Evolutionary conservation across 192 early-diverging fungal species (phyloP), one percentile per base, ranked within the genome.

Genomic region (Dispira simplex): DNA sequence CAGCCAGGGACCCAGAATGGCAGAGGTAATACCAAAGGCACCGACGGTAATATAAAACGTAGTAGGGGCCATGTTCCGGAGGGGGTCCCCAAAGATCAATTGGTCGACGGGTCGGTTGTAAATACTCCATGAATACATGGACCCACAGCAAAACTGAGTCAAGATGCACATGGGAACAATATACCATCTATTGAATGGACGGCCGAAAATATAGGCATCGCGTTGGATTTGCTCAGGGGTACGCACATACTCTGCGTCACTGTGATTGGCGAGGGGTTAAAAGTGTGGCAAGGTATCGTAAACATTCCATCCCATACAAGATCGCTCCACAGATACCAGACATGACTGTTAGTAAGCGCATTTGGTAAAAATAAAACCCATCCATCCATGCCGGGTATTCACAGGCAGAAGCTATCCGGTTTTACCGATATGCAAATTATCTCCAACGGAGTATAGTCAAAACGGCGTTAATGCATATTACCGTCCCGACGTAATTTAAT

Each of bases 1-100:
- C 57, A 90, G 75, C 88, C 88, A 90, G 0, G 88, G 88, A 9
- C 88, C 88, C 54, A 85, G 77, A n/a, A 82, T 46, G 21, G 86
- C 85, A 32, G 84, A 81, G 10, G 85, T 80, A 28, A 75, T 62
- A 26, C 88, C 87, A 65, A 90, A 85, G 76, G 84, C 81, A 39
- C 82, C 88, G 54, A 90, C 78, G 11, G 88, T 85, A 66, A 90
- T 75, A 65, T 85, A 88, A 71, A 90, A 90, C 18, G 85, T 85
- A 49, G 81, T 81, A 55, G 79, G 63, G 52, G 81, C 80, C 27
- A 67, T 66, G 59, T 79, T 81, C 8, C 67, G 73, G 39, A 67
- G 71, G 4, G 76, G 67, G 64, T 79, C 65, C 44, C 75, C 77
- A 65, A 70, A 87, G 28, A 87, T 67, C 44, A 67, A 67, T 11